phyloP scores from a whole-genome alignment of 352 stramenopile species.

The Pythium brassicae region DNA sequence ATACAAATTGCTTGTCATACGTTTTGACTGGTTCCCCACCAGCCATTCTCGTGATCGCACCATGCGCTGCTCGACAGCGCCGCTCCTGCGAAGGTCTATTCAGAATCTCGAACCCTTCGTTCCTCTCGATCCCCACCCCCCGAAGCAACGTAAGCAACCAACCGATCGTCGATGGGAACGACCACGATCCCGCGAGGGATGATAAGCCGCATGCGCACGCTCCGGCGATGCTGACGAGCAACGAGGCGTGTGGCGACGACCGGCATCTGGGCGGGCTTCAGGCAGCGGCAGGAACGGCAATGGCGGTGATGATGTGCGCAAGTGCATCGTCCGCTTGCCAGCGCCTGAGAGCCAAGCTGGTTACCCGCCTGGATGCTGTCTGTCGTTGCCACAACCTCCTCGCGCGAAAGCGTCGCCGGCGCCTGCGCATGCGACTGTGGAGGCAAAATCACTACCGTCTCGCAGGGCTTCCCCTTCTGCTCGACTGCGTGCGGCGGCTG shows the following conservation, averaged over 20 bases:
- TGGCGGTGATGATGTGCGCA: background rate
- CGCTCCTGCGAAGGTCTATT: slow-evolving; percentile 3
- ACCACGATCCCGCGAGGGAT: background rate
- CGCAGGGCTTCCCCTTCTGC: slow-evolving; percentile 10
- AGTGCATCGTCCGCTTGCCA: slow-evolving; percentile 1
- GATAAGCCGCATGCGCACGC: slow-evolving; percentile 14
- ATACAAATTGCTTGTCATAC: background rate
- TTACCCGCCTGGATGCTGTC: background rate
- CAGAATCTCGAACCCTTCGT: slow-evolving; percentile 32
- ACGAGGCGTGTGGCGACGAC: slow-evolving; percentile 6
- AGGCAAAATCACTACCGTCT: slow-evolving; percentile 42
- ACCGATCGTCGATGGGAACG: background rate
- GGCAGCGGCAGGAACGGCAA: background rate
- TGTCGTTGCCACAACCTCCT: background rate
- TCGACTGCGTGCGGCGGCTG: slow-evolving; percentile 15
- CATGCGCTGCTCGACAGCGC: background rate
- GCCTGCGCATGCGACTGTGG: slow-evolving; percentile 52
- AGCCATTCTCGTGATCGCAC: background rate
- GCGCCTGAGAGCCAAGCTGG: slow-evolving; percentile 2
- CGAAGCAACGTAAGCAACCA: slow-evolving; percentile 33
- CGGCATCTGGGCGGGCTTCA: background rate
- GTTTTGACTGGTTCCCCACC: background rate
- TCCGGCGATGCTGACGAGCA: slow-evolving; percentile 1
- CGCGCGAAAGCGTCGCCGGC: background rate
- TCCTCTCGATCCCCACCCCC: slow-evolving; percentile 26